Base-by-base conservation (phyloP, 306 rosid species). In the Amphicarpaea edgeworthii region DNA sequence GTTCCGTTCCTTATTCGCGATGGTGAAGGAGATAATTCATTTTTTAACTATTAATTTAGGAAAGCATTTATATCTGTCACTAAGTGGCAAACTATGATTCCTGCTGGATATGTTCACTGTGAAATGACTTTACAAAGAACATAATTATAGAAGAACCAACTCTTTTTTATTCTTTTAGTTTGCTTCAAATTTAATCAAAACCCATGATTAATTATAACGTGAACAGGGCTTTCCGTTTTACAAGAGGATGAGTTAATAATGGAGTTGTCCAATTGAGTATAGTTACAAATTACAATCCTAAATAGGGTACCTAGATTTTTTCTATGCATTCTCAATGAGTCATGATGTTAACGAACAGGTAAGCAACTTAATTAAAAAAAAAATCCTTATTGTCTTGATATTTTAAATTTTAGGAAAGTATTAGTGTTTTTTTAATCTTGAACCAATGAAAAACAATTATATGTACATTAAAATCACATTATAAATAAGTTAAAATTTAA, bases 131-230 rank as follows among this genome's bases (percentile, higher is more conserved):
- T 46, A 51, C 12, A 30, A 69, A 34, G 16, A 43, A 65, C 72
- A 64, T 54, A 64, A 57, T 75, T 58, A 79, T 17, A 70, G 65
- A 55, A 66, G 75, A 65, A 74, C 21, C 16, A 69, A 30, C 23
- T 42, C 11, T 14, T 40, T 23, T 30, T 10, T 38, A 37, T 72
- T 68, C 68, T 75, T 77, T 38, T 47, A 21, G 46, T 30, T 77
- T 79, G 84, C 84, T 76, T 74, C 46, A 62, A 50, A 37, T 74
- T 68, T 70, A 49, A 88, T 82, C 84, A 77, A 78, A 71, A 73
- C 64, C 54, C 37, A 69, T 65, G 64, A 76, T 64, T 68, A n/a
- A 76, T 78, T 15, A 57, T 67, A 49, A 72, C 70, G 79, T 19
- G 57, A 72, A 38, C 69, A 43, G 60, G 53, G 75, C 21, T 1